phyloP scores from a whole-genome alignment of 352 stramenopile species.

The Globisporangium viniferum region DNA sequence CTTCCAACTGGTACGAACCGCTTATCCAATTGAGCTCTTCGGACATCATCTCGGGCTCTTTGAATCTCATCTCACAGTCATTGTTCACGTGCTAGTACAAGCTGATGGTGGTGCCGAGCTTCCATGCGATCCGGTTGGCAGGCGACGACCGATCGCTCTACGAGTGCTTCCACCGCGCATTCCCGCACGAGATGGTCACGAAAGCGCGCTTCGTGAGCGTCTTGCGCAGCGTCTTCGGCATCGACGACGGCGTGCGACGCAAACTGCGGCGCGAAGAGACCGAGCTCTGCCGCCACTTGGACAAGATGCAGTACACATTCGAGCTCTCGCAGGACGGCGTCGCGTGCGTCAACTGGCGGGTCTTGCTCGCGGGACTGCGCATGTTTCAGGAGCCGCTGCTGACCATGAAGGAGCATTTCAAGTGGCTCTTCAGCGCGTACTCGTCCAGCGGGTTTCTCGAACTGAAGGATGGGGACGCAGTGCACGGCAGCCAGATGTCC shows the following conservation, averaged over 20 bases:
- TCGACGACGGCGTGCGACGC: conserved; percentile 27
- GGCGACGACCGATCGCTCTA: conserved; percentile 64
- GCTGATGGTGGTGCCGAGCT: conserved; percentile 36
- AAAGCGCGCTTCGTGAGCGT: conserved; percentile 70
- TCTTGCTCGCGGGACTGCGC: conserved; percentile 50
- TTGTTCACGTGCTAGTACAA: conserved; percentile 25
- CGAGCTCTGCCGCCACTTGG: conserved; percentile 51
- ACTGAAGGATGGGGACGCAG: conserved; percentile 24
- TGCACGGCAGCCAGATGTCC: conserved; percentile 38
- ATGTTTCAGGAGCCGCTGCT: conserved; percentile 63
- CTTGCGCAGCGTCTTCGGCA: conserved; percentile 49
- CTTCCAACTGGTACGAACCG: conserved; percentile 34
- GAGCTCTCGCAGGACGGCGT: conserved; percentile 52
- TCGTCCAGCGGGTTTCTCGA: conserved; percentile 53
- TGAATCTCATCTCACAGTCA: neutral
- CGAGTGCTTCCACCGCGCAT: conserved; percentile 66
- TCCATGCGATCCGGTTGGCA: conserved; percentile 46
- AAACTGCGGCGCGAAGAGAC: conserved; percentile 20
- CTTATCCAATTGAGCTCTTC: neutral
- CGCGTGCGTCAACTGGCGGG: conserved; percentile 61
- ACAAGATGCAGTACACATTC: conserved; percentile 59
- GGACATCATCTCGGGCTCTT: neutral
- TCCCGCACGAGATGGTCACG: conserved; percentile 61
- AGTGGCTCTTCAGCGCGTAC: conserved; percentile 60
- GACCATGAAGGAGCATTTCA: conserved; percentile 47